A percentile compares a stretch with the other conserved stretches of the same genome.
Conservation (phyloP, 805 yeast species). For the Blastobotrys parvus region DNA sequence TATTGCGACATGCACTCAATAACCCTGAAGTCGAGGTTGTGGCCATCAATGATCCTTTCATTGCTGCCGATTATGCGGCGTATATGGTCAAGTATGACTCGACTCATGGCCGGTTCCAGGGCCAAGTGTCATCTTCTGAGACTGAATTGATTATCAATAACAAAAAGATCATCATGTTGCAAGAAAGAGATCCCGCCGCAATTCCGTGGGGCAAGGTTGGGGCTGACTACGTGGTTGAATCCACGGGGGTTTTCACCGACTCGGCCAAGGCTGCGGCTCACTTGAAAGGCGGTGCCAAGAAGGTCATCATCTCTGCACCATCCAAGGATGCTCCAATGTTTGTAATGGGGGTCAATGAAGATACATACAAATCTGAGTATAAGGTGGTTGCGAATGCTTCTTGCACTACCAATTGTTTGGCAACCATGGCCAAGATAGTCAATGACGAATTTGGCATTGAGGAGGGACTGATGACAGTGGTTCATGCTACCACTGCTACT, state of each 20-base stretch:
- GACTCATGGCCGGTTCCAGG: conserved; percentile 80
- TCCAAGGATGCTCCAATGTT: conserved; percentile 93
- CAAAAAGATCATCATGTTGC: conserved; percentile 54
- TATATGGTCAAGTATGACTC: conserved; percentile 95
- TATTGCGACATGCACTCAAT: conserved; percentile 65
- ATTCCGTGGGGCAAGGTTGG: conserved; percentile 84
- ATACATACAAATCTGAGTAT: conserved; percentile 66
- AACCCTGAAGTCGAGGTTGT: conserved; percentile 74
- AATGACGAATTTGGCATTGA: conserved; percentile 80
- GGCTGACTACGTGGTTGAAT: conserved; percentile 83
- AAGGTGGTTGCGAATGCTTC: conserved; percentile 85
- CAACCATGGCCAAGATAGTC: conserved; percentile 86
- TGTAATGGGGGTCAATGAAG: conserved; percentile 84
- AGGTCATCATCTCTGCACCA: conserved; percentile 91
- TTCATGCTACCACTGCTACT: conserved; percentile 92
- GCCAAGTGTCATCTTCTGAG: conserved; percentile 55
- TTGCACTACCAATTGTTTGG: conserved; percentile 93
- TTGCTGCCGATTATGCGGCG: conserved; percentile 82
- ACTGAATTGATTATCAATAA: conserved; percentile 61
- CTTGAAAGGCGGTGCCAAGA: conserved; percentile 87
- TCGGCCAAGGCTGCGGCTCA: conserved; percentile 75
- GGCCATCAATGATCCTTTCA: conserved; percentile 89
- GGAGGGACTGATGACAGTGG: conserved; percentile 93
- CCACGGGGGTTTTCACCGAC: conserved; percentile 91
- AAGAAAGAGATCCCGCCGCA: conserved; percentile 76